Evolutionary conservation across 768 basidiomycete species (phyloP).

Genomic region (Pisolithus orientalis): DNA sequence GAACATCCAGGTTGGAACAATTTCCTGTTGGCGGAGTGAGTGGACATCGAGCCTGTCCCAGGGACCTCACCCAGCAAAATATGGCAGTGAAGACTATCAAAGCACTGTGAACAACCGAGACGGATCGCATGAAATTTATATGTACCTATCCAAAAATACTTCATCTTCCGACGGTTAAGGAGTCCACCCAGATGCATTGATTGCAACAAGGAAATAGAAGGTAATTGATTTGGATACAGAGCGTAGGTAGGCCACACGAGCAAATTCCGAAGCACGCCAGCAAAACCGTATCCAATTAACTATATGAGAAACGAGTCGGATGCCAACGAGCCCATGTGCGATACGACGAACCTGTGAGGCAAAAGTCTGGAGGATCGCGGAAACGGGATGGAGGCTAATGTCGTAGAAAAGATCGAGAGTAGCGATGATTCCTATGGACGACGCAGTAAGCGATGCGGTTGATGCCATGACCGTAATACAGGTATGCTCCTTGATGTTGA

Average conservation of each 20-base stretch:
- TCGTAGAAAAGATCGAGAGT: slow-evolving; percentile 53
- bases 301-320: slow-evolving; percentile 8
- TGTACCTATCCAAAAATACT: slow-evolving; percentile 50
- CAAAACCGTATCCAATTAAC: slow-evolving; percentile 35
- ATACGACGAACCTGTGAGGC: slow-evolving; percentile 30
- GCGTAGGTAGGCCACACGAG: slow-evolving; percentile 51
- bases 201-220: slow-evolving; percentile 46
- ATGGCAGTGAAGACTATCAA: slow-evolving; percentile 34
- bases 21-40: slow-evolving; percentile 2
- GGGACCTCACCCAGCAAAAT: slow-evolving; percentile 38
- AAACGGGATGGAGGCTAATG: slow-evolving; percentile 39
- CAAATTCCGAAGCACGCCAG: slow-evolving; percentile 37
- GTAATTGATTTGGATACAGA: slow-evolving; percentile 47
- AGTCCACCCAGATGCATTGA: slow-evolving; percentile 46
- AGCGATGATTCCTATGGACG: slow-evolving; percentile 55
- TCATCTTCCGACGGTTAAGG: slow-evolving; percentile 44
- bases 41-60: background rate
- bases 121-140: background rate
- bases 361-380: slow-evolving; percentile 52
- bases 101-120: background rate
- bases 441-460: slow-evolving; percentile 51
- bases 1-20: slow-evolving; percentile 12
- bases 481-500: slow-evolving; percentile 60
- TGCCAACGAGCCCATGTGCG: background rate
- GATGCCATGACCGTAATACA: slow-evolving; percentile 57